Evolutionary conservation across 148 eudicot genomes (phyloP).

Genomic region (Salicornia ramosissima): DNA sequence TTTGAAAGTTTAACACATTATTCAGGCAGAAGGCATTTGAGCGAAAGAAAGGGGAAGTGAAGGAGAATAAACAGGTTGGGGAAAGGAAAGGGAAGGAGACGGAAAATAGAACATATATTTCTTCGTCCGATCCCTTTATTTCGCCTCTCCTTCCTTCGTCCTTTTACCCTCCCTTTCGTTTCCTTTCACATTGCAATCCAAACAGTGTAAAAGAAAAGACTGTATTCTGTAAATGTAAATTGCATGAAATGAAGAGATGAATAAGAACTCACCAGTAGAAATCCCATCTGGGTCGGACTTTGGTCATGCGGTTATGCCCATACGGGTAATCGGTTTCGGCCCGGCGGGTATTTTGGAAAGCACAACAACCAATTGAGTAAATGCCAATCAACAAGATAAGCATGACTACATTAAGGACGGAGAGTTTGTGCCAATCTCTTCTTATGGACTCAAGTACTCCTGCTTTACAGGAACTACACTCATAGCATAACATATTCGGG

Average conservation of each 20-base stretch:
- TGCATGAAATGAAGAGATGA: no score
- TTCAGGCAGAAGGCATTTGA: no score
- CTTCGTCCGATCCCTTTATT: no score
- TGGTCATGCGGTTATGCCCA: constrained; percentile 67
- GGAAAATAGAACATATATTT: no score
- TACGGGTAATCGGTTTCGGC: constrained; percentile 68
- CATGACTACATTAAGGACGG: constrained; percentile 68
- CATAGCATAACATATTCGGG: constrained; percentile 61
- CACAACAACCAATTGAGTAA: constrained; percentile 81
- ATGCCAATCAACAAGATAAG: constrained; percentile 58
- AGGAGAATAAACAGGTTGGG: no score
- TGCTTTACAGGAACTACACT: constrained; percentile 87
- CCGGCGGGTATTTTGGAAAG: constrained; percentile 64
- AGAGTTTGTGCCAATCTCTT: constrained; percentile 70
- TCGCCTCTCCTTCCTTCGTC: no score
- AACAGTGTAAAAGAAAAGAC: no score
- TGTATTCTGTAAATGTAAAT: neutral
- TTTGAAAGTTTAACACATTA: no score
- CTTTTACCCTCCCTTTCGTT: no score
- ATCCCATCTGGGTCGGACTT: constrained; percentile 88
- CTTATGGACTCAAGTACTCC: constrained; percentile 69
- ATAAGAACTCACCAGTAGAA: constrained; percentile 50
- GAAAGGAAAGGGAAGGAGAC: no score
- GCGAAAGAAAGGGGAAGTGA: no score
- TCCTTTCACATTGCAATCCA: no score